Evolutionary conservation across 2,329 filamentous ascomycete genomes (phyloP).

Genomic region (Alternaria sp.): DNA sequence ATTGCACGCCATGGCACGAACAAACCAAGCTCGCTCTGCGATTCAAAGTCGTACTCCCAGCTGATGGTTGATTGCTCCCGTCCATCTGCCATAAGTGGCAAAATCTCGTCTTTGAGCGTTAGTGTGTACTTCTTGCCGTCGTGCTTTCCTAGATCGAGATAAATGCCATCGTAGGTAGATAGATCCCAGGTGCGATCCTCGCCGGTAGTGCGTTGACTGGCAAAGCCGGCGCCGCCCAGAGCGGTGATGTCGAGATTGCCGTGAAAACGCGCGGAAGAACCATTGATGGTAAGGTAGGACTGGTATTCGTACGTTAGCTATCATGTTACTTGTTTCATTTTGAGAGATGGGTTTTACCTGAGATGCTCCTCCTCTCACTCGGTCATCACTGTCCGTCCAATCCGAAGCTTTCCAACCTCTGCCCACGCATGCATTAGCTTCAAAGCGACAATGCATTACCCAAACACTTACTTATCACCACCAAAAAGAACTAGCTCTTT

Average conservation of each 20-base stretch:
- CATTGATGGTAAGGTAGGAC: conserved; percentile 57
- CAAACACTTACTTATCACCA: conserved; percentile 31
- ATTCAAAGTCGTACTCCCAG: conserved; percentile 66
- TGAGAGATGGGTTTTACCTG: conserved; percentile 44
- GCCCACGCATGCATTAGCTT: background rate
- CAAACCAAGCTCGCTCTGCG: conserved; percentile 43
- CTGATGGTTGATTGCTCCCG: conserved; percentile 74
- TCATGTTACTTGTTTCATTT: background rate
- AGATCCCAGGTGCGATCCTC: conserved; percentile 69
- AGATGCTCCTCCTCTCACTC: conserved; percentile 76
- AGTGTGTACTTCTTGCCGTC: conserved; percentile 76
- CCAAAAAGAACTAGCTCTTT: conserved; percentile 38
- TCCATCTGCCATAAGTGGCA: conserved; percentile 64
- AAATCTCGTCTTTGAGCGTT: conserved; percentile 73
- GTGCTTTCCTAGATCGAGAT: conserved; percentile 58
- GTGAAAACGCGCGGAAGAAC: conserved; percentile 61
- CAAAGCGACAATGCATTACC: background rate
- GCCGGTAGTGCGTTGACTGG: conserved; percentile 72
- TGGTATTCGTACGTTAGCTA: conserved; percentile 3
- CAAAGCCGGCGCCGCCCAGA: conserved; percentile 82
- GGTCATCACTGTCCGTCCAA: conserved; percentile 76
- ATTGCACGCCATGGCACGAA: conserved; percentile 70
- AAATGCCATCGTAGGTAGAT: conserved; percentile 65
- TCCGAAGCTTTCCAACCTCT: conserved; percentile 65
- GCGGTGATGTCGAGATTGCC: conserved; percentile 75